Conservation (phyloP, 495 filamentous ascomycete species). For the Aspergillus nidulans region DNA sequence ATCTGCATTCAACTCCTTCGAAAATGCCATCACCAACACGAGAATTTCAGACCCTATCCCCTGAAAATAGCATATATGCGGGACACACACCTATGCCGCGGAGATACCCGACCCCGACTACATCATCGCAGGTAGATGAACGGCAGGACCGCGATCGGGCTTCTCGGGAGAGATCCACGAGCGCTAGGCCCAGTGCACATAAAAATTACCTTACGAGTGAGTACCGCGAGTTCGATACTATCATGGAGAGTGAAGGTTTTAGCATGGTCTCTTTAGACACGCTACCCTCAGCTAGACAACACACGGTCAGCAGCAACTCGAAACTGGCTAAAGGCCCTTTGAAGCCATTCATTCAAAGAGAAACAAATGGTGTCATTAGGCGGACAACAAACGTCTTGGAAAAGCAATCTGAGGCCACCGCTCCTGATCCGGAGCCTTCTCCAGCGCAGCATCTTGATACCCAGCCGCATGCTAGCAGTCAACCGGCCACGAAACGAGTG, state of each 20-base stretch:
- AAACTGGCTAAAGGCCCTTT: conserved; percentile 22
- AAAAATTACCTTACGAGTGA: conserved; percentile 37
- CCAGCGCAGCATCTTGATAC: background rate
- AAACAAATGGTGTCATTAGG: conserved; percentile 27
- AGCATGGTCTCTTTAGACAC: conserved; percentile 57
- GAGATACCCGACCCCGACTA: conserved; percentile 40
- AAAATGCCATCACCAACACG: conserved; percentile 37
- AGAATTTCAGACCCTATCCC: conserved; percentile 24
- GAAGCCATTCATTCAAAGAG: conserved; percentile 25
- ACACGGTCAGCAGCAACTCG: conserved; percentile 23
- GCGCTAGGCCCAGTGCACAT: conserved; percentile 7
- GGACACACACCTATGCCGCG: conserved; percentile 27
- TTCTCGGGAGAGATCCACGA: background rate
- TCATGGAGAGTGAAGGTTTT: conserved; percentile 57
- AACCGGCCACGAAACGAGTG: background rate
- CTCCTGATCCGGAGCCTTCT: background rate
- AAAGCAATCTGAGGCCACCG: background rate
- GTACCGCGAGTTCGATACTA: conserved; percentile 49
- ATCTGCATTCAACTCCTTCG: conserved; percentile 37
- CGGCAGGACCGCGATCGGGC: conserved; percentile 14
- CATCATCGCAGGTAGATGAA: conserved; percentile 39
- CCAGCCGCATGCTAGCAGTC: background rate
- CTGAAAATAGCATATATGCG: conserved; percentile 29
- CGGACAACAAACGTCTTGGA: conserved; percentile 26
- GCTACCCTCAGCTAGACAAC: conserved; percentile 42